These are phyloP conservation scores for Coniochaeta sp. DNA, from an alignment of 2,329 filamentous ascomycete species.

Conservation along the genomic window DNA sequence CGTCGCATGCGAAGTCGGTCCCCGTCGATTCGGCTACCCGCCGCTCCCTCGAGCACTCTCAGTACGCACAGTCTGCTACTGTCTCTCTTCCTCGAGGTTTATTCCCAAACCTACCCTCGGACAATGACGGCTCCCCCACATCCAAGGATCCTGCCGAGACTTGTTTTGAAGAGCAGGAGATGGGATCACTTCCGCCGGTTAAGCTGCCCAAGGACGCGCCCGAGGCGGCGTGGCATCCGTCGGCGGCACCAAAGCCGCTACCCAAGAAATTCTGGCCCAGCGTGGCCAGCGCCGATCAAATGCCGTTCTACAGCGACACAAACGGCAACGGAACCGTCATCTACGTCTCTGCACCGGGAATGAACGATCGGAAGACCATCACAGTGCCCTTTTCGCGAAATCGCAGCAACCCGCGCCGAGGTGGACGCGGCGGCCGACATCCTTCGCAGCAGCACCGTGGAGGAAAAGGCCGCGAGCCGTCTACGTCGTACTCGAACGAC, in stretches of 20 bases:
- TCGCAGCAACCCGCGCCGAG: constrained; percentile 21
- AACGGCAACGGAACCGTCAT: constrained; percentile 26
- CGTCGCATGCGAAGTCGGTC: constrained; percentile 46
- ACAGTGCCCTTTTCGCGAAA: constrained; percentile 25
- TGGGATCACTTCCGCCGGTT: constrained; percentile 67
- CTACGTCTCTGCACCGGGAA: constrained; percentile 33
- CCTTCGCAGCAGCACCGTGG: constrained; percentile 9
- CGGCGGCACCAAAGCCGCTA: constrained; percentile 46
- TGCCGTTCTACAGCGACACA: constrained; percentile 16
- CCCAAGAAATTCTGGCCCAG: constrained; percentile 41
- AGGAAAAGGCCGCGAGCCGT: constrained; percentile 9
- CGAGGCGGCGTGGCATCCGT: constrained; percentile 56
- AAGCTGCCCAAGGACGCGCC: constrained; percentile 58
- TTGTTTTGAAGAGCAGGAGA: constrained; percentile 75
- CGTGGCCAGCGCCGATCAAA: constrained; percentile 26
- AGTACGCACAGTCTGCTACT: constrained; percentile 40
- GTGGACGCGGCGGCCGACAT: constrained; percentile 12
- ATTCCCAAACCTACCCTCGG: constrained; percentile 10
- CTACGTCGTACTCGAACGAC: constrained; percentile 1
- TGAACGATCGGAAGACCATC: constrained; percentile 28
- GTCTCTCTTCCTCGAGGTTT: constrained; percentile 53
- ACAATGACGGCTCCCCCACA: constrained; percentile 33
- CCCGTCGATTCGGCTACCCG: constrained; percentile 63
- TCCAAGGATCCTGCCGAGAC: constrained; percentile 69
- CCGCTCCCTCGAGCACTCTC: constrained; percentile 52